Base-by-base conservation (phyloP, 345 rosid species). In the Acer negundo region DNA sequence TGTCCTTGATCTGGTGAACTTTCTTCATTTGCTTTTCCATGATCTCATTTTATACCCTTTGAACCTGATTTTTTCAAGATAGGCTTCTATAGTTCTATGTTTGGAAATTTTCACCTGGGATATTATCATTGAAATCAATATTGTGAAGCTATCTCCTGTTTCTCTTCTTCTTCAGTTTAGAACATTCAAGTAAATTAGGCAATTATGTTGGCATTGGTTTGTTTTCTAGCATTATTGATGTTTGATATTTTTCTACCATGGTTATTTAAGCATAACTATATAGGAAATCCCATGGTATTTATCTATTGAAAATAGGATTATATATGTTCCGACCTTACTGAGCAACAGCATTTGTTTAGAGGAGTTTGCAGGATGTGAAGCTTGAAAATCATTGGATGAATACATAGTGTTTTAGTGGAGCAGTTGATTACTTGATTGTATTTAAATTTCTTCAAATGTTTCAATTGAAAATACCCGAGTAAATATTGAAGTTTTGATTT, bases 1-100 rank as follows among this genome's bases (percentile, higher is more conserved):
- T 88, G 97, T 96, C 77, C 94, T 96, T 66, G 92, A 92, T 82
- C 80, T 88, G 97, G 99, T 95, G 87, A 56, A 19, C 40, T 78
- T 59, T n/a, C 24, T 19, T 69, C 51, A 74, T 31, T 64, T 46
- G 26, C 49, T 31, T 31, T 24, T 28, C 20, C n/a, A 6, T 67
- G 6, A 24, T 22, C 17, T 17, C 10, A 70, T 70, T 69, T 16
- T 26, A 24, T 47, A 67, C 22, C 61, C 26, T 26, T 22, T 5
- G 24, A 7, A 20, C 10, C 42, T 55, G 35, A 72, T 19, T 12
- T n/a, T 19, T 72, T 31, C 64, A 5, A 19, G 63, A 71, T 55
- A 13, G 31, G 58, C 3, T 70, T 46, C 10, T n/a, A n/a, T n/a
- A n/a, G n/a, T n/a, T n/a, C n/a, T 40, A 10, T 40, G 15, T 20